phyloP scores from a whole-genome alignment of 2,329 filamentous ascomycete species.

The Diaporthe humulicola region DNA sequence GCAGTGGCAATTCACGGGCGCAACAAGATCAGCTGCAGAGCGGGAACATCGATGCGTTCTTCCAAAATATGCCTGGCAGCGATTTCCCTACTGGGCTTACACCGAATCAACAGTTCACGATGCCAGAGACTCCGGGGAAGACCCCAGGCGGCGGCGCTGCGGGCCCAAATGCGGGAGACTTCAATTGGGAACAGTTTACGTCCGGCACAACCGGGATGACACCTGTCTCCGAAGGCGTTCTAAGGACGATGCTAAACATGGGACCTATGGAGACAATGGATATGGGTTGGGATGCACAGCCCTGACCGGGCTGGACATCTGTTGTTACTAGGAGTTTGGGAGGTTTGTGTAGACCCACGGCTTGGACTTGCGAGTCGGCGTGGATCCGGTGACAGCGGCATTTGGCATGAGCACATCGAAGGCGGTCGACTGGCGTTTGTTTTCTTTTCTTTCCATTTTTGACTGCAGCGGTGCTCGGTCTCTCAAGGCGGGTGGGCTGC shows the following conservation, averaged over 20 bases:
- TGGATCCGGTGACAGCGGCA: background rate
- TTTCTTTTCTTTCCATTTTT: background rate
- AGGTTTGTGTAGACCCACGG: background rate
- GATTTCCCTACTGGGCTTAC: slow-evolving; percentile 55
- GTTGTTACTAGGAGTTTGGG: background rate
- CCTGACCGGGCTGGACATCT: slow-evolving; percentile 34
- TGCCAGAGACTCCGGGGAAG: slow-evolving; percentile 53
- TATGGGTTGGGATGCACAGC: slow-evolving; percentile 58
- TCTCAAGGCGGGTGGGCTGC: background rate
- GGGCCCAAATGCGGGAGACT: slow-evolving; percentile 46
- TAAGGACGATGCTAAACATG: slow-evolving; percentile 70
- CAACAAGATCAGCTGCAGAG: slow-evolving; percentile 46
- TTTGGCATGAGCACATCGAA: background rate
- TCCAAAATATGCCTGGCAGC: slow-evolving; percentile 49
- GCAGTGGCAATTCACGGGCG: slow-evolving; percentile 49
- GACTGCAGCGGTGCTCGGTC: background rate
- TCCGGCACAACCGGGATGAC: slow-evolving; percentile 61
- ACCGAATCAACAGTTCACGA: slow-evolving; percentile 50
- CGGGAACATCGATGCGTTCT: slow-evolving; percentile 54
- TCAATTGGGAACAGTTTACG: slow-evolving; percentile 46
- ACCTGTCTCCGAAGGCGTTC: slow-evolving; percentile 68
- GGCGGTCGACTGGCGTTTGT: background rate
- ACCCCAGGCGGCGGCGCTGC: slow-evolving; percentile 37
- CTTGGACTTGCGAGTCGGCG: background rate
- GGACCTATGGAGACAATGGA: slow-evolving; percentile 73